Evolutionary conservation across 768 basidiomycete genomes (phyloP), one percentile per base, ranked within the genome.

Genomic region (Leccinum variicolor): DNA sequence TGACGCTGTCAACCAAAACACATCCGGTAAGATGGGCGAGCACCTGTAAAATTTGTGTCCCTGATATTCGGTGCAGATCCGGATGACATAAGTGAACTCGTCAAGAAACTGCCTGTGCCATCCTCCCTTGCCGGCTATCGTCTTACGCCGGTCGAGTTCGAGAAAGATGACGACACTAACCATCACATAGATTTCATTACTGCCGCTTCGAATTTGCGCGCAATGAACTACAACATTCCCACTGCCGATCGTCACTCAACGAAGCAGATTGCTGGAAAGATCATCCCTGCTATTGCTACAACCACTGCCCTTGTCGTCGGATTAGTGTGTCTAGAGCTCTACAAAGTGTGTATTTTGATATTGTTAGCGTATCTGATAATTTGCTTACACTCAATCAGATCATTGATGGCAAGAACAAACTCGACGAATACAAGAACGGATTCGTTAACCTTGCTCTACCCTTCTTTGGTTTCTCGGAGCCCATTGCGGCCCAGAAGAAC

Each of bases 171-270:
- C 66, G 97, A 99, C 69, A 84, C 89, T 52, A 99, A 99, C 75
- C 85, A 91, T 75, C 97, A 99, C 74, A 98, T 99, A 69, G 97
- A 96, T 75, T 98, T 98, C 76, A 96, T 99, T 75, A 98, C 95
- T 34, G 91, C 97, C 8, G 92, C 96, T 7, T 97, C 94, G 51
- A 98, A 99, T 77, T 81, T 98, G 54, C 91, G 97, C 34, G 97
- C 97, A 6, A 82, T 85, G 77, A 98, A 98, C 76, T 99, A 99
- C 75, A 87, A 78, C 58, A 98, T 99, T 67, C 81, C 82, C 50
- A 76, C 81, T 19, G 93, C 95, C 14, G 92, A 95, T 74, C 83
- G 86, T 53, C 95, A 98, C 76, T 82, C 86, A 52, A 98, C 97
- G 43, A 98, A 98, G 78, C 91, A 94, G 73, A 96, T 98, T 67